phyloP scores from a whole-genome alignment of 192 early-diverging fungal species.

The Rhizophagus sp. region DNA sequence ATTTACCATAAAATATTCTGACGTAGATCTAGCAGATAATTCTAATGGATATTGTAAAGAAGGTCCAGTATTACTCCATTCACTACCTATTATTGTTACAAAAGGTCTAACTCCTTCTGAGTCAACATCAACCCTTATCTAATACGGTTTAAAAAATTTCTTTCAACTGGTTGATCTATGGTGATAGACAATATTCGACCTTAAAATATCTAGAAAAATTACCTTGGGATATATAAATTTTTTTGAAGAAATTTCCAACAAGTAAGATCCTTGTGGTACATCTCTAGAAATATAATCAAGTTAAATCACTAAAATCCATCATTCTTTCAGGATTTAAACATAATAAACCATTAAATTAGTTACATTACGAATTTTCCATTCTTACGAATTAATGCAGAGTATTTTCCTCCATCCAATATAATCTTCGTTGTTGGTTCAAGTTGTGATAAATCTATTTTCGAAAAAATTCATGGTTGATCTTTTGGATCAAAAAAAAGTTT shows the following conservation, averaged over 20 bases:
- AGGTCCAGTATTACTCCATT: conserved; percentile 51
- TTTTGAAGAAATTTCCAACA: conserved; percentile 52
- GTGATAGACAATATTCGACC: neutral
- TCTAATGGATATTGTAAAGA: conserved; percentile 47
- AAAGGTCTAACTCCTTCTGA: conserved; percentile 39
- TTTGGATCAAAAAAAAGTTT: neutral
- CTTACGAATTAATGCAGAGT: conserved; percentile 43
- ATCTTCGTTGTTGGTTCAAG: conserved; percentile 43
- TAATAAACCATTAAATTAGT: too few species aligned
- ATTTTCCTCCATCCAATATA: conserved; percentile 48
- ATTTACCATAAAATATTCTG: conserved; percentile 55
- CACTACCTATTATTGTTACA: conserved; percentile 44
- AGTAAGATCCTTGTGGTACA: conserved; percentile 51
- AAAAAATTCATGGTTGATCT: neutral
- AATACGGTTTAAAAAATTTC: neutral
- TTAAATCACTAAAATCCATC: neutral
- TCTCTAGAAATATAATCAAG: conserved; percentile 37
- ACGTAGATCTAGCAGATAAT: conserved; percentile 41
- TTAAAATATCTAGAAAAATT: neutral
- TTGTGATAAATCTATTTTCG: conserved; percentile 28
- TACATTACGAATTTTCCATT: conserved; percentile 52
- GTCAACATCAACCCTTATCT: conserved; percentile 52
- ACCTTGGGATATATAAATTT: conserved; percentile 58
- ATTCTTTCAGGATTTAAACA: too few species aligned
- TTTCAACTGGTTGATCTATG: too few species aligned